Evolutionary conservation across 192 early-diverging fungal genomes (phyloP).

Genomic region (Linnemannia exigua): DNA sequence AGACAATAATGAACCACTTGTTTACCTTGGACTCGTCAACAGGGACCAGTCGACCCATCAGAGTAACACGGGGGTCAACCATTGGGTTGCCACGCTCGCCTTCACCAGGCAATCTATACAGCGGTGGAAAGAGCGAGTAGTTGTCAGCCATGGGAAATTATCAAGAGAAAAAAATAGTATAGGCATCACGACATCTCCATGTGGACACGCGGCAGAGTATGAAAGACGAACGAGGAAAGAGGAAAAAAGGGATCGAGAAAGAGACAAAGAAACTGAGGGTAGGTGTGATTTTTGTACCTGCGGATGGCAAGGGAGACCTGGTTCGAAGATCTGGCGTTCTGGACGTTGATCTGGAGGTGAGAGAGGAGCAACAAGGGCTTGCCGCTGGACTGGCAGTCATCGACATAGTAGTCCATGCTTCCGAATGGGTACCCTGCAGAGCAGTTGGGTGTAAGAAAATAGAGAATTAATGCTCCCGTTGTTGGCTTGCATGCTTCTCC

Average conservation of each 20-base stretch:
- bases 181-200: not conserved
- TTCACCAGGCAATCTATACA: slow-evolving; percentile 25
- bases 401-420: slow-evolving; percentile 64
- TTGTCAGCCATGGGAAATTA: not conserved
- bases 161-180: not conserved
- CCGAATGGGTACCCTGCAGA: slow-evolving; percentile 63
- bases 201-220: not conserved
- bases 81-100: slow-evolving; percentile 48
- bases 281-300: slow-evolving; percentile 15
- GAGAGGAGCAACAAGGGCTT: slow-evolving; percentile 61
- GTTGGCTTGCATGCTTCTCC: not conserved
- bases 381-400: slow-evolving; percentile 59
- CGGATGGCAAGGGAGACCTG: slow-evolving; percentile 60
- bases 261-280: not conserved
- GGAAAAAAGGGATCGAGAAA: slow-evolving; percentile 15
- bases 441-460: not conserved
- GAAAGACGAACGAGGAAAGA: too few relatives aligned
- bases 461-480: not conserved
- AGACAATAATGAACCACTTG: not conserved
- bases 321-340: slow-evolving; percentile 33
- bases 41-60: slow-evolving; percentile 58
- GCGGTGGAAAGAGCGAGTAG: not conserved
- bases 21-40: slow-evolving; percentile 26
- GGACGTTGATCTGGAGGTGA: slow-evolving; percentile 57
- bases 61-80: slow-evolving; percentile 60